Percentiles rank a stretch among this genome's conserved stretches.
phyloP scores from a whole-genome alignment of 129 eudicot species.

The Lactuca saligna region DNA sequence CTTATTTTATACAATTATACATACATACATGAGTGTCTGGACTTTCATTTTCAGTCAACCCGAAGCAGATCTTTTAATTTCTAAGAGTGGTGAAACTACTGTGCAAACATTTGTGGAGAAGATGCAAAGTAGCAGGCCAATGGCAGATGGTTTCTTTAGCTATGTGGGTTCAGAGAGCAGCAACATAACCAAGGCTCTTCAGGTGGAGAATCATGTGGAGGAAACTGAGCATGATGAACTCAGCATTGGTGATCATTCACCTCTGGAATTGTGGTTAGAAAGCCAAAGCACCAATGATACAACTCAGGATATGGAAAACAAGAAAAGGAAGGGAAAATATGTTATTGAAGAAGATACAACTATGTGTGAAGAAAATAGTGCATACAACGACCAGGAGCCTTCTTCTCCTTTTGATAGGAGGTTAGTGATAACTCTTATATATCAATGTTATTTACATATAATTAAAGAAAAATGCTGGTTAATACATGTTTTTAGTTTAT shows the following conservation, averaged over 20 bases:
- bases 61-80: no score
- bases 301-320: background rate
- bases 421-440: background rate
- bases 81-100: no score
- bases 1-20: no score
- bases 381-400: background rate
- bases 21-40: no score
- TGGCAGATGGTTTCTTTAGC: no score
- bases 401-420: background rate
- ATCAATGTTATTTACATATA: background rate
- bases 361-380: background rate
- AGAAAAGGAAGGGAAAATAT: background rate
- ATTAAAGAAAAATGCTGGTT: background rate
- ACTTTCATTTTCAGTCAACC: no score
- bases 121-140: no score
- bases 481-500: background rate
- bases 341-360: background rate
- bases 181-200: background rate
- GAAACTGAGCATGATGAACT: background rate
- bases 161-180: background rate
- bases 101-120: no score
- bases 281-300: background rate
- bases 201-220: background rate
- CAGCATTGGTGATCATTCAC: background rate
- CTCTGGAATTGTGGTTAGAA: background rate